These are phyloP conservation scores for Amphicarpaea edgeworthii DNA, from an alignment of 306 rosid genomes.

Conservation along the genomic window DNA sequence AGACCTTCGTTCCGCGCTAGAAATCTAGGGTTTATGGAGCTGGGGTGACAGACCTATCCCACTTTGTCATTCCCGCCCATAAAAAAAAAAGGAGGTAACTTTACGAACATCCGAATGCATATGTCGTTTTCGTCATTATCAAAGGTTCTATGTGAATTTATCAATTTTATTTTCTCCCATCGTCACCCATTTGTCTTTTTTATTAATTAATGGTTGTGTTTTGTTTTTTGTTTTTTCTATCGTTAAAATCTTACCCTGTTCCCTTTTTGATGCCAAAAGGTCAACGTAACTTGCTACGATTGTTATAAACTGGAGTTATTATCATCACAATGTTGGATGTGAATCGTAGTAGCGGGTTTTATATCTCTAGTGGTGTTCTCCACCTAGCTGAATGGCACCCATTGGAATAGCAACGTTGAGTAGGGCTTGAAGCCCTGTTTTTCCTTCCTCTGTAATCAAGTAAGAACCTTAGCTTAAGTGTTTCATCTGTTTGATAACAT, in stretches of 20 bases:
- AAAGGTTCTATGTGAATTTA: slow-evolving; percentile 42
- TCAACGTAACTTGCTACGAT: slow-evolving; percentile 68
- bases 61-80: slow-evolving; percentile 37
- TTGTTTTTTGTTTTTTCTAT: neutral
- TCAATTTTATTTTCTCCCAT: slow-evolving; percentile 31
- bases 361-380: slow-evolving; percentile 57
- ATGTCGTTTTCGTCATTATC: slow-evolving; percentile 34
- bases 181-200: slow-evolving; percentile 33
- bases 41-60: slow-evolving; percentile 11
- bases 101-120: neutral
- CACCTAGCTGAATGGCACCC: slow-evolving; percentile 99
- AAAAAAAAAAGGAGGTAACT: slow-evolving; percentile 47
- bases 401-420: slow-evolving; percentile 65
- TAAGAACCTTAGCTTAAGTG: slow-evolving; percentile 20
- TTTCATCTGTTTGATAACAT: slow-evolving; percentile 3
- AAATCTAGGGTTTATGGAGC: slow-evolving; percentile 40
- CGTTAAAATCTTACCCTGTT: neutral
- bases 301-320: slow-evolving; percentile 66
- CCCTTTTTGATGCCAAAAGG: slow-evolving; percentile 55
- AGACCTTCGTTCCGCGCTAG: slow-evolving; percentile 30
- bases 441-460: slow-evolving; percentile 50
- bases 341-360: slow-evolving; percentile 60
- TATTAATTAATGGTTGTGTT: neutral
- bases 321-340: slow-evolving; percentile 73
- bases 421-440: slow-evolving; percentile 68